Evolutionary conservation across 2,329 filamentous ascomycete genomes (phyloP).

Genomic region (Thielaviopsis ethacetica): DNA sequence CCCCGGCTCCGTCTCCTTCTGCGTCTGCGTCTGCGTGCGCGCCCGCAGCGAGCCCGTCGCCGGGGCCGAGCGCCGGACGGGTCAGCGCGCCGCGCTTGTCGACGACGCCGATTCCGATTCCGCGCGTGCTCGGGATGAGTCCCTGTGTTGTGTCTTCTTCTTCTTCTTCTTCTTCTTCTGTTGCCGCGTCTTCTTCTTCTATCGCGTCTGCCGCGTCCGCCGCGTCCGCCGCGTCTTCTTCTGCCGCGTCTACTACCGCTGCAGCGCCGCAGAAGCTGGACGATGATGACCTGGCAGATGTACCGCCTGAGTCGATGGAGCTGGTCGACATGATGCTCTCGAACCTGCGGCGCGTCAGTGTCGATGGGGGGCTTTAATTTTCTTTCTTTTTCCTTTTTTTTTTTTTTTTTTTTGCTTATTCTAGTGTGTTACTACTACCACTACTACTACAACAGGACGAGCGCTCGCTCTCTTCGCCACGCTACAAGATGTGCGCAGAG

Average conservation of each 20-base stretch:
- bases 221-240: not conserved
- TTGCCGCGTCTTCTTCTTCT: conserved; percentile 3
- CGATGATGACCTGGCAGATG: conserved; percentile 24
- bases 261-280: conserved; percentile 4
- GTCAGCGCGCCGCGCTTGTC: not conserved
- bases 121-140: conserved; percentile 8
- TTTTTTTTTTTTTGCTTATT: not conserved
- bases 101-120: conserved; percentile 20
- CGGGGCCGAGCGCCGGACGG: too few relatives aligned
- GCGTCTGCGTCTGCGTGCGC: not conserved
- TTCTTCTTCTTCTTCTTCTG: not conserved
- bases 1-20: not conserved
- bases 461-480: not conserved
- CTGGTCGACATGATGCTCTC: conserved; percentile 37
- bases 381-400: not conserved
- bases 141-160: too few relatives aligned
- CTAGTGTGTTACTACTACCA: too few relatives aligned
- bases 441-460: too few relatives aligned
- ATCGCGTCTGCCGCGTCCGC: not conserved
- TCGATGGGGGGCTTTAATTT: not conserved
- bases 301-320: conserved; percentile 28
- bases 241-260: not conserved
- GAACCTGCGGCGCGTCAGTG: conserved; percentile 29
- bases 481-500: not conserved
- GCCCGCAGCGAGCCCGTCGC: not conserved